phyloP scores from a whole-genome alignment of 495 filamentous ascomycete genomes.

The Tuber aestivum region DNA sequence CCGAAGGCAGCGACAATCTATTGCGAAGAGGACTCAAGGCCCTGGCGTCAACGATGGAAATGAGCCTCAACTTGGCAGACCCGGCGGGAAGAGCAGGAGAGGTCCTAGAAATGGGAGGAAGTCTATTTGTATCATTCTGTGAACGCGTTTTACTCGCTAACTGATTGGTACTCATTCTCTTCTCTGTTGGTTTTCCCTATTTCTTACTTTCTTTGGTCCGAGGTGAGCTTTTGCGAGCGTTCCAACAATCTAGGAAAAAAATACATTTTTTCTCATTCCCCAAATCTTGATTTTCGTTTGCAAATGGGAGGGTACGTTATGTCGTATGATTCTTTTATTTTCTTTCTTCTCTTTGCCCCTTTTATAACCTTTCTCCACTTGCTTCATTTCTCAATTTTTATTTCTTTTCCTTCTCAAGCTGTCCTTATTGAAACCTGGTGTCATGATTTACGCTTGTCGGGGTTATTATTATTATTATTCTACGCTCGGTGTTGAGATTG shows the following conservation, averaged over 20 bases:
- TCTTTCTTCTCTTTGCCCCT: too few relatives aligned
- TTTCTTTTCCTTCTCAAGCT: conserved; percentile 31
- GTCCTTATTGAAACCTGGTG: conserved; percentile 34
- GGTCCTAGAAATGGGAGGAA: conserved; percentile 12
- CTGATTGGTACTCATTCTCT: background rate
- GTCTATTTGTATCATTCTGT: conserved; percentile 29
- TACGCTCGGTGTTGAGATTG: conserved; percentile 38
- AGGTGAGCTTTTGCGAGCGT: background rate
- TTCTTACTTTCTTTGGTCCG: background rate
- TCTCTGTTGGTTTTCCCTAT: background rate
- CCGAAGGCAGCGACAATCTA: conserved; percentile 65
- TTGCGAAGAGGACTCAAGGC: conserved; percentile 30
- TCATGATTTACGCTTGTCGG: background rate
- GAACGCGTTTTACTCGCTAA: background rate
- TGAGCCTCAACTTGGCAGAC: conserved; percentile 13
- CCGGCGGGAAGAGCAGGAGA: conserved; percentile 11
- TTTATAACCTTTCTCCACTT: background rate
- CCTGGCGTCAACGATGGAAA: conserved; percentile 30
- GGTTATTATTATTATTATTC: conserved; percentile 31
- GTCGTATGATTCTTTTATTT: background rate
- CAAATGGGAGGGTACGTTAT: conserved; percentile 1
- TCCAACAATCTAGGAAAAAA: background rate
- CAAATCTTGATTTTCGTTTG: background rate
- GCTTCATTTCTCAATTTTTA: background rate
- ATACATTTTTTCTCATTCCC: background rate